A percentile compares a stretch with the other conserved stretches of the same genome.
phyloP scores from a whole-genome alignment of 345 rosid genomes.

The Geranium brycei region DNA sequence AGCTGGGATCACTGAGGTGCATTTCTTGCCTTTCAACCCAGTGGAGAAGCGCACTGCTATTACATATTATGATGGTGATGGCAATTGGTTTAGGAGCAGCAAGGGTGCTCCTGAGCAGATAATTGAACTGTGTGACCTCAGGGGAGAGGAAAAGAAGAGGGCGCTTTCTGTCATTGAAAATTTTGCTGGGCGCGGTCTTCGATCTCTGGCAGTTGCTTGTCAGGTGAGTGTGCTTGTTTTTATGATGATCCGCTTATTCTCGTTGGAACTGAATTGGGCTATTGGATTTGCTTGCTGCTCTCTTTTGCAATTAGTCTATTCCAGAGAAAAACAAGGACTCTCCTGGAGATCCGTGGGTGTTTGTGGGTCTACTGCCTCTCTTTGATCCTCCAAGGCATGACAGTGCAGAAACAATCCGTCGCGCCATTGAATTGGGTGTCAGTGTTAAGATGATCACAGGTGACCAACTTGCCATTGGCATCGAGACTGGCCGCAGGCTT shows the following conservation, averaged over 20 bases:
- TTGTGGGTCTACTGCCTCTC: constrained; percentile 84
- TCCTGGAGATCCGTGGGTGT: constrained; percentile 67
- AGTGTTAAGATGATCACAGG: constrained; percentile 87
- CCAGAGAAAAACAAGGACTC: constrained; percentile 72
- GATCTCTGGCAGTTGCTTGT: constrained; percentile 59
- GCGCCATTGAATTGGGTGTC: constrained; percentile 76
- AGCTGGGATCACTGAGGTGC: constrained; percentile 74
- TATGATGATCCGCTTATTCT: too few species aligned
- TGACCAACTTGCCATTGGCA: constrained; percentile 82
- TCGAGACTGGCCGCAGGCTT: constrained; percentile 77
- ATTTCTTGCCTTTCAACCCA: constrained; percentile 90
- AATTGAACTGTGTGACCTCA: constrained; percentile 59
- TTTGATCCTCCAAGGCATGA: constrained; percentile 90
- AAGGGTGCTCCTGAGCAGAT: constrained; percentile 99
- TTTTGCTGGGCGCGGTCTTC: constrained; percentile 79
- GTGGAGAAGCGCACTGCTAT: constrained; percentile 93
- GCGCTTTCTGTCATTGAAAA: constrained; percentile 49
- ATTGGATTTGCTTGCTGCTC: not conserved
- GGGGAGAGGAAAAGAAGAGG: constrained; percentile 35
- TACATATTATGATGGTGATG: constrained; percentile 54
- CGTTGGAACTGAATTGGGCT: too few species aligned
- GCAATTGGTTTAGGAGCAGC: constrained; percentile 72
- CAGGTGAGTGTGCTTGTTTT: constrained; percentile 31
- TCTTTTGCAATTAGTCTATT: constrained; percentile 23
- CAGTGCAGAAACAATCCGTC: constrained; percentile 65